Evolutionary conservation across 2,329 filamentous ascomycete species (phyloP), one percentile per base, ranked within the genome.

Genomic region (Calonectria montana): DNA sequence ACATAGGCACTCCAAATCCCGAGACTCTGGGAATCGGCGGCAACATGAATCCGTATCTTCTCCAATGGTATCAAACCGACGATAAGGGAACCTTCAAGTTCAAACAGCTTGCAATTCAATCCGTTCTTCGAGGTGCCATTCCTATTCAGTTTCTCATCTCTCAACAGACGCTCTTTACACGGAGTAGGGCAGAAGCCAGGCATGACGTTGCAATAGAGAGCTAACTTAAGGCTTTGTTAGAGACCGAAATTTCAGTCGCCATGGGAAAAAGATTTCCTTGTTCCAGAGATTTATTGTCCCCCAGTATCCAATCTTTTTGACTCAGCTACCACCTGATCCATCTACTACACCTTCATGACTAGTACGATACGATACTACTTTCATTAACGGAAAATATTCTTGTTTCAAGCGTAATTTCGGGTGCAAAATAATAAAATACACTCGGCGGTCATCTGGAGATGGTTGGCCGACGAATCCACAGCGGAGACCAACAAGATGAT

Each of bases 61-160:
- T 73, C 29, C 35, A 65, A 18, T 23, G 67, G 16, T 48, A 79
- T 37, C 37, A 48, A 16, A 29, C 70, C 10, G 69, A 76, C 27
- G 68, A 72, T 0, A 37, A 16, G 3, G 75, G 72, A 18, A 73
- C 63, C 47, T 76, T 73, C 50, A 63, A 74, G 4, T 77, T 77
- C 63, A 77, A 77, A 48, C 74, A 77, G 31, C 65, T 77, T 15
- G 74, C 73, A 5, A 69, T 77, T 15, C 74, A 75, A 21, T 75
- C 74, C 0, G 69, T 77, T 10, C 72, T 73, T 15, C 29, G 50
- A 2, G 47, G 55, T 3, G 53, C 67, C 3, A 16, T 71, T 3
- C 75, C 74, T 1, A 50, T 69, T 27, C 74, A 77, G 12, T 77
- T 77, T 31, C 63, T 77, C 0, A 48, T 73, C 1, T 74, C 75